phyloP scores from a whole-genome alignment of 768 basidiomycete species.

The Lactarius deliciosus region DNA sequence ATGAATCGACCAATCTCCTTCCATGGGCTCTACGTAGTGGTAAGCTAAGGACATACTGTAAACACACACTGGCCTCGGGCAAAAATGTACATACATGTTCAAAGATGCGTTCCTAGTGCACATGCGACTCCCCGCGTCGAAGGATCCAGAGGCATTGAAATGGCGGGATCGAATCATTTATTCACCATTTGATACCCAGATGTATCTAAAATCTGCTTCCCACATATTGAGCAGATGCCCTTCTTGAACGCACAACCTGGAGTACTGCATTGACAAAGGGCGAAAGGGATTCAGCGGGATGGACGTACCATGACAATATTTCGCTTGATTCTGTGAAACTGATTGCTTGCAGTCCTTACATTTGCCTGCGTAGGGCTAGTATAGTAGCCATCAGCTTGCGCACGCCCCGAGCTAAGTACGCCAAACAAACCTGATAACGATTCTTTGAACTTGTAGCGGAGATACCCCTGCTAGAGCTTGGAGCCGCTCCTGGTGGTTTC shows the following conservation, averaged over 20 bases:
- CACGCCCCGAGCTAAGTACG: conserved; percentile 5
- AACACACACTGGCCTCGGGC: conserved; percentile 4
- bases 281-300: conserved; percentile 4
- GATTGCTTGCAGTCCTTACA: conserved; percentile 87
- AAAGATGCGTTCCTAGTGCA: conserved; percentile 5
- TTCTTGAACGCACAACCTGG: conserved; percentile 87
- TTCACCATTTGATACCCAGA: conserved; percentile 82
- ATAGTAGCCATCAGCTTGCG: conserved; percentile 26
- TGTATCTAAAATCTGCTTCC: conserved; percentile 83
- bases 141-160: background rate
- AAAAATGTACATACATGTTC: conserved; percentile 13
- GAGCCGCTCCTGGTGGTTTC: conserved; percentile 27
- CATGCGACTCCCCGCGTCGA: background rate
- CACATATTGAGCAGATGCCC: conserved; percentile 84
- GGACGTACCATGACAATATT: conserved; percentile 80
- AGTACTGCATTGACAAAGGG: conserved; percentile 11
- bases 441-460: conserved; percentile 61
- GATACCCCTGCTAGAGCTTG: conserved; percentile 25
- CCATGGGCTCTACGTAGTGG: conserved; percentile 64
- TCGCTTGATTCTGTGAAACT: conserved; percentile 81
- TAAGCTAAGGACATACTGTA: conserved; percentile 3
- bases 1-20: conserved; percentile 51
- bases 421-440: conserved; percentile 65
- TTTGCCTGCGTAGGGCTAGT: conserved; percentile 79
- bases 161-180: conserved; percentile 51